Conservation (phyloP, 1,284 basidiomycete species). For the Leccinum griseonigrum region DNA sequence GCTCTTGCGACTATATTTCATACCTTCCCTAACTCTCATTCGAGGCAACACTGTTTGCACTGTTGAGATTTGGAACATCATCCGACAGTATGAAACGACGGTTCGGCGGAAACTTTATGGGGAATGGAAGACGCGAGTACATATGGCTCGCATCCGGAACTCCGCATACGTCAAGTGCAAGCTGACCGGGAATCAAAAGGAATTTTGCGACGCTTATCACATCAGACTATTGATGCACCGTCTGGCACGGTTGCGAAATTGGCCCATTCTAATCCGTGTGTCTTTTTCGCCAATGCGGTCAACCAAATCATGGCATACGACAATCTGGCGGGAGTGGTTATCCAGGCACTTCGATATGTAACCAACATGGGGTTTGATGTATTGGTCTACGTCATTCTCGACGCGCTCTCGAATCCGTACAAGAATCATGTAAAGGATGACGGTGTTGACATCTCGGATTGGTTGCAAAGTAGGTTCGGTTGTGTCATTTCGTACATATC, state of each 20-base stretch:
- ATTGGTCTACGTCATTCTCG: constrained; percentile 85
- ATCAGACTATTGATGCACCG: constrained; percentile 77
- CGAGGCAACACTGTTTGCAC: constrained; percentile 84
- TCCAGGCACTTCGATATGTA: constrained; percentile 88
- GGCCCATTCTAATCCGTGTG: constrained; percentile 90
- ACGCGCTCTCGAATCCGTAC: constrained; percentile 83
- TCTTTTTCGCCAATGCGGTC: constrained; percentile 88
- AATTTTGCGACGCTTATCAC: constrained; percentile 78
- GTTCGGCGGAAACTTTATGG: constrained; percentile 90
- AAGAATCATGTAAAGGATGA: constrained; percentile 89
- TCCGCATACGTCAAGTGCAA: constrained; percentile 68
- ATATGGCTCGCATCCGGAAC: constrained; percentile 71
- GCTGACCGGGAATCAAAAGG: constrained; percentile 78
- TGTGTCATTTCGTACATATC: constrained; percentile 3
- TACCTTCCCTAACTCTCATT: constrained; percentile 87
- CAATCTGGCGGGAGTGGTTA: constrained; percentile 88
- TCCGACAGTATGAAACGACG: constrained; percentile 75
- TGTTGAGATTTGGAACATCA: constrained; percentile 85
- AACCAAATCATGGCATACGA: constrained; percentile 97
- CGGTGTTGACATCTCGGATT: constrained; percentile 88
- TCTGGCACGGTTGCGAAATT: constrained; percentile 92
- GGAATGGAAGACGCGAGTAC: constrained; percentile 81
- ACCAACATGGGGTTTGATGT: constrained; percentile 94
- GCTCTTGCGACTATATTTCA: constrained; percentile 75
- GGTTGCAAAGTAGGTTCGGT: constrained; percentile 82